Evolutionary conservation across 2,329 filamentous ascomycete genomes (phyloP), one percentile per base, ranked within the genome.

Genomic region (Fusarium sp.): DNA sequence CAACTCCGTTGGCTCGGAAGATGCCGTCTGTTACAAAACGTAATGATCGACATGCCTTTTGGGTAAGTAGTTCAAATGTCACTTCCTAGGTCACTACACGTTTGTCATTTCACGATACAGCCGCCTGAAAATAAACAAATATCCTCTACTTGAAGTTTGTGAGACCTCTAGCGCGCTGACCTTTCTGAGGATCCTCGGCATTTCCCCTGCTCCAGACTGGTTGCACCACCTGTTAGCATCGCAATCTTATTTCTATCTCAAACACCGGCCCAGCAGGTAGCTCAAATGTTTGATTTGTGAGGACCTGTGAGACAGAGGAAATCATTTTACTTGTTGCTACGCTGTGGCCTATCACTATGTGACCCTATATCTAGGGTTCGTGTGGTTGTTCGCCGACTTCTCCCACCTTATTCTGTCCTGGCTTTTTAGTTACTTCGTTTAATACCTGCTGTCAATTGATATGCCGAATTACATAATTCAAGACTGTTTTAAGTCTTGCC

Each of bases 251-350:
- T 28, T 10, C 9, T 36, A 15, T 26, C 17, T 22, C 28, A 20
- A 31, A 13, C 36, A 44, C 34, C 13, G 11, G 3, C 20, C 18
- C 6, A 7, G 17, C 20, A 13, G 20, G 34, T 11, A 13, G 20
- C 17, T 4, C 24, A 45, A 7, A 33, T 39, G 49, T 66, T 66
- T 66, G 63, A 66, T 61, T 66, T 66, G 63, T 48, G 39, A 38
- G 45, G 22, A 24, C 17, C 13, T 28, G 15, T 22, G 13, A 61
- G 33, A 14, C 20, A 3, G 34, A 13, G 44, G 10, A 18, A 20
- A 26, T 26, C 3, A 6, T 14, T 61, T 22, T 26, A 20, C 17
- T 45, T 45, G 7, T 17, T 36, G 31, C 20, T 10, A 22, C 17
- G 31, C 1, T 40, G 20, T 48, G 13, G 14, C 31, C n/a, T 14